A percentile compares a stretch with the other conserved stretches of the same genome.
Conservation (phyloP, 2,329 filamentous ascomycete species). For the Thyridium curvatum region DNA sequence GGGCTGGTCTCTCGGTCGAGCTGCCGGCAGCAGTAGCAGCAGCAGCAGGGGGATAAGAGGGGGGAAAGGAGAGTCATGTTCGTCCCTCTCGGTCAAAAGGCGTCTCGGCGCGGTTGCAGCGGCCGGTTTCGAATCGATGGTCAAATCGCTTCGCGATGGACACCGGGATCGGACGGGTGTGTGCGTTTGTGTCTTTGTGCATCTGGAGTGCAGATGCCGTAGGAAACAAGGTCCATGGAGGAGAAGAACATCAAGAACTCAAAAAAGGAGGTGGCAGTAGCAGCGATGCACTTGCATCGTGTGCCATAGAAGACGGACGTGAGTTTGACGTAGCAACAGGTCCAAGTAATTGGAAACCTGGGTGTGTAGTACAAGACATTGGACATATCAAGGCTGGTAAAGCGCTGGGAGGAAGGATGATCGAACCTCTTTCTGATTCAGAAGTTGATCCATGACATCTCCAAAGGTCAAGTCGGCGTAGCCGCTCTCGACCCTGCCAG, state of each 20-base stretch:
- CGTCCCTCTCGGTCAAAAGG: too few relatives aligned
- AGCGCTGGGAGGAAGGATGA: constrained; percentile 9
- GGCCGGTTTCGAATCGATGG: too few relatives aligned
- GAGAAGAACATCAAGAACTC: too few relatives aligned
- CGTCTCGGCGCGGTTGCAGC: too few relatives aligned
- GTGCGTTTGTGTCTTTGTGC: too few relatives aligned
- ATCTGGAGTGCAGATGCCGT: too few relatives aligned
- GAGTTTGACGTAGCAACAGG: constrained; percentile 7
- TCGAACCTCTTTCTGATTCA: constrained; percentile 65
- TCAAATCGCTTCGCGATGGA: too few relatives aligned
- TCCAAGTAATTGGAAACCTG: constrained; percentile 12
- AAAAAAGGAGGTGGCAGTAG: too few relatives aligned
- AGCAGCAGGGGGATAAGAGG: background rate
- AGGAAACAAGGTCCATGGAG: too few relatives aligned
- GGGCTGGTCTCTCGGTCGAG: background rate
- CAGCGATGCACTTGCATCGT: too few relatives aligned
- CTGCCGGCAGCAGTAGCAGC: background rate
- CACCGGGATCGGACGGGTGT: too few relatives aligned
- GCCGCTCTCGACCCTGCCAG: constrained; percentile 51
- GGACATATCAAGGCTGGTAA: too few relatives aligned
- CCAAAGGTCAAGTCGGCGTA: constrained; percentile 66
- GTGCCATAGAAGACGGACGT: constrained; percentile 7
- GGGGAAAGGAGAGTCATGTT: background rate
- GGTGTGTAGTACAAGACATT: background rate
- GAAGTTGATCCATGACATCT: constrained; percentile 71